These are phyloP conservation scores for Gracilariopsis chorda DNA, from an alignment of 23 red algal species.

Conservation along the genomic window DNA sequence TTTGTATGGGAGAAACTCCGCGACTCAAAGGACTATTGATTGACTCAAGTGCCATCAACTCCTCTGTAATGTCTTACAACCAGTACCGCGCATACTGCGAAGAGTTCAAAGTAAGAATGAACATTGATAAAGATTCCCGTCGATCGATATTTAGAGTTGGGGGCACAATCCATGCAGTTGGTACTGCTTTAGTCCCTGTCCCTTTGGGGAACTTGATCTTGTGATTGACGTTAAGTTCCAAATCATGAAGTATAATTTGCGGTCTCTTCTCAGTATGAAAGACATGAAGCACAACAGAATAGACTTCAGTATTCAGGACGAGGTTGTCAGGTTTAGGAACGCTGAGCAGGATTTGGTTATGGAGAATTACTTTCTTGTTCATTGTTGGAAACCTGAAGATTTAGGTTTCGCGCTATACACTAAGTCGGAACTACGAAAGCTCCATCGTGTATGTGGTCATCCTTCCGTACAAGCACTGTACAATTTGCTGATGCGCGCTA, in stretches of 20 bases:
- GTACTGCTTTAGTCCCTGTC: conserved; percentile 3
- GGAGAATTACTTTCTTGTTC: neutral
- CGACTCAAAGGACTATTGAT: neutral
- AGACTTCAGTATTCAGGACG: conserved; percentile 26
- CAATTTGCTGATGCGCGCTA: neutral
- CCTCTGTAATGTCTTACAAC: neutral
- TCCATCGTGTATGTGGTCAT: neutral
- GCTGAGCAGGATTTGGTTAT: neutral
- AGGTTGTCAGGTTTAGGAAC: neutral
- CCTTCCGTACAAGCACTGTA: neutral
- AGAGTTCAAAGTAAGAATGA: neutral
- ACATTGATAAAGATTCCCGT: too few species aligned
- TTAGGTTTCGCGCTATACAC: neutral
- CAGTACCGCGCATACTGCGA: neutral
- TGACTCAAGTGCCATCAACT: neutral
- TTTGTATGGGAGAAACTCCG: neutral
- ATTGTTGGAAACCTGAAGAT: conserved; percentile 8
- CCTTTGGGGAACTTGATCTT: conserved; percentile 3
- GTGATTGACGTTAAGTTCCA: conserved; percentile 28
- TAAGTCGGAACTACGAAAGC: conserved; percentile 4
- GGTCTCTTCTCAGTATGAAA: conserved; percentile 21
- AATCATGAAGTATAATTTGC: neutral
- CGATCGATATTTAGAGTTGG: conserved; percentile 4
- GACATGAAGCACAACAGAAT: conserved; percentile 41
- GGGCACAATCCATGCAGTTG: conserved; percentile 1